Conservation (phyloP, 352 stramenopile genomes). For the Elongisporangium anandrum region DNA sequence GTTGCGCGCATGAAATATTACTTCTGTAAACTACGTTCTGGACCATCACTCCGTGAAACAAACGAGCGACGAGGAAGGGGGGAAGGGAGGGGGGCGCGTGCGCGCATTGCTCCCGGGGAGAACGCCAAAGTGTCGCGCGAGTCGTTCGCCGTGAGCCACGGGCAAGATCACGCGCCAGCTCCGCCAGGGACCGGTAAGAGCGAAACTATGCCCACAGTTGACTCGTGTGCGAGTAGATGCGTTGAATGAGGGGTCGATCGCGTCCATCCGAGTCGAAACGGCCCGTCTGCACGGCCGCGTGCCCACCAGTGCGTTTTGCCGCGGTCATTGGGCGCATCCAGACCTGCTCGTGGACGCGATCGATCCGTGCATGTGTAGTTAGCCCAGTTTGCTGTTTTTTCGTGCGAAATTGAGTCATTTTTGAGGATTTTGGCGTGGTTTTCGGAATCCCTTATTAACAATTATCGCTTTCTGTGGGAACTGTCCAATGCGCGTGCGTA, state of each 20-base stretch:
- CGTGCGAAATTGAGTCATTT: slow-evolving; percentile 14
- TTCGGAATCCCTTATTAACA: background rate
- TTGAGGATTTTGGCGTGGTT: slow-evolving; percentile 11
- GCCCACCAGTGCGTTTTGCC: background rate
- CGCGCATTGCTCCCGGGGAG: slow-evolving; percentile 13
- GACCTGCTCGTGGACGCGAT: slow-evolving; percentile 3
- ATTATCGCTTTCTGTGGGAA: background rate
- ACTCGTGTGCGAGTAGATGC: background rate
- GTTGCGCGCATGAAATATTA: background rate
- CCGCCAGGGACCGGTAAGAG: slow-evolving; percentile 25
- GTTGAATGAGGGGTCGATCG: background rate
- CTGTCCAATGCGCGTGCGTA: background rate
- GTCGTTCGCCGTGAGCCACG: slow-evolving; percentile 21
- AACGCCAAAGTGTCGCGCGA: slow-evolving; percentile 40
- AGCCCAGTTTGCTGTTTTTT: slow-evolving; percentile 3
- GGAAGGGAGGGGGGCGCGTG: background rate
- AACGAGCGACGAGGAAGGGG: background rate
- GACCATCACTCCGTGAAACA: slow-evolving; percentile 6
- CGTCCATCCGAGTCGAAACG: background rate
- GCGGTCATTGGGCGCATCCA: background rate
- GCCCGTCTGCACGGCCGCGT: background rate
- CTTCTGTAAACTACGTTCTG: background rate
- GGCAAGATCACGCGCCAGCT: slow-evolving; percentile 16
- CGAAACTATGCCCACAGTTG: background rate
- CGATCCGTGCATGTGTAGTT: background rate